Percentiles rank a stretch among this genome's conserved stretches.
phyloP scores from a whole-genome alignment of 1,139 yeast genomes.

The Spathaspora jeffriesii region DNA sequence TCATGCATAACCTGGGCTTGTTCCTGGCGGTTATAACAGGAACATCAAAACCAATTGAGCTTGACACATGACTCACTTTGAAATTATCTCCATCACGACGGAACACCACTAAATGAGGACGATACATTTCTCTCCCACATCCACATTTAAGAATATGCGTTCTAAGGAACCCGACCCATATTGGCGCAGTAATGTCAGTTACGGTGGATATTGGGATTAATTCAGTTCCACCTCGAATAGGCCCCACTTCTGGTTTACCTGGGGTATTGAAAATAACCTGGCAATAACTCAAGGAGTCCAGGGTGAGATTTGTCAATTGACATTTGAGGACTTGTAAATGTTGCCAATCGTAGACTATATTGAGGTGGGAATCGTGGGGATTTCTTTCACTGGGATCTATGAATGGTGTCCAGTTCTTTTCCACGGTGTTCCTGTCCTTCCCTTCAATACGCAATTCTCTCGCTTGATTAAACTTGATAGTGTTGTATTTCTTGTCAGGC shows the following conservation, averaged over 20 bases:
- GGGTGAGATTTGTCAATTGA: slow-evolving; percentile 10
- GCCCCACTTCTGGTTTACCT: slow-evolving; percentile 22
- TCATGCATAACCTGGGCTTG: slow-evolving; percentile 20
- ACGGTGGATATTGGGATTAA: slow-evolving; percentile 23
- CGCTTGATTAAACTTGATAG: slow-evolving; percentile 21
- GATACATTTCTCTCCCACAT: slow-evolving; percentile 31
- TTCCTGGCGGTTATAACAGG: slow-evolving; percentile 33
- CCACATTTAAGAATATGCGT: slow-evolving; percentile 34
- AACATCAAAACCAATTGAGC: slow-evolving; percentile 33
- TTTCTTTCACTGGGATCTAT: slow-evolving; percentile 23
- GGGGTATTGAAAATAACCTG: slow-evolving; percentile 11
- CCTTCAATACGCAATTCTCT: slow-evolving; percentile 26
- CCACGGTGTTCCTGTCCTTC: slow-evolving; percentile 15
- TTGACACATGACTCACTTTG: slow-evolving; percentile 28
- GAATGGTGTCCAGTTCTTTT: slow-evolving; percentile 50
- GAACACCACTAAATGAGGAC: slow-evolving; percentile 31
- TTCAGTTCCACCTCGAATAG: slow-evolving; percentile 38
- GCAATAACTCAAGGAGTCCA: slow-evolving; percentile 15
- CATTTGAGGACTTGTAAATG: slow-evolving; percentile 2
- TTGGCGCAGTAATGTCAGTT: slow-evolving; percentile 11
- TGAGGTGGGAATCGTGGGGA: neutral
- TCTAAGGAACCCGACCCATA: slow-evolving; percentile 37
- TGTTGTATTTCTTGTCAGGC: slow-evolving; percentile 16
- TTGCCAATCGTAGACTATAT: slow-evolving; percentile 3
- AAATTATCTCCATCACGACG: slow-evolving; percentile 21